These are phyloP conservation scores for Lepidium sativum DNA, from an alignment of 345 rosid genomes.

Conservation along the genomic window DNA sequence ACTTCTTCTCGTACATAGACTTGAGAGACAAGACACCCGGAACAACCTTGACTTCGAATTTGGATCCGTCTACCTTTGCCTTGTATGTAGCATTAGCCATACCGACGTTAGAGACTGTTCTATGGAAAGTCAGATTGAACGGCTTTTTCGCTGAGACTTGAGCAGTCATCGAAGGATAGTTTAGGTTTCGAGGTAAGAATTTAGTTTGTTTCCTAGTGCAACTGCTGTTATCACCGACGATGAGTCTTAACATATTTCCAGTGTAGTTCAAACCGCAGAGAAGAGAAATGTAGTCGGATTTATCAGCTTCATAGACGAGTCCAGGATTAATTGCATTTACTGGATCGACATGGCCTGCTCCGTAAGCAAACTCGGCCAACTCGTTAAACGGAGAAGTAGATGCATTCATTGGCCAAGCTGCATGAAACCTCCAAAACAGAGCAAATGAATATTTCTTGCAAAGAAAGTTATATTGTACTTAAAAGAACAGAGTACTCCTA, in stretches of 20 bases:
- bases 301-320: constrained; percentile 26
- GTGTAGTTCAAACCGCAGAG: constrained; percentile 27
- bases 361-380: constrained; percentile 21
- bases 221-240: constrained; percentile 30
- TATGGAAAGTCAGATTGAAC: constrained; percentile 24
- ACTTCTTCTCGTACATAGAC: constrained; percentile 30
- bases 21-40: constrained; percentile 34
- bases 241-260: not conserved
- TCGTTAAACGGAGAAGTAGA: not conserved
- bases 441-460: not conserved
- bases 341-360: constrained; percentile 34
- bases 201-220: constrained; percentile 22
- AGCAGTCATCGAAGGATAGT: constrained; percentile 45
- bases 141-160: not conserved
- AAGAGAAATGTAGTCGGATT: constrained; percentile 20
- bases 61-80: constrained; percentile 8
- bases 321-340: constrained; percentile 28
- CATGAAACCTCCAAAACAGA: not conserved
- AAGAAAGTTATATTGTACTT: not conserved
- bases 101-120: constrained; percentile 62
- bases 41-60: constrained; percentile 24
- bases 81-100: constrained; percentile 34
- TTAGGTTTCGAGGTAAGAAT: constrained; percentile 30
- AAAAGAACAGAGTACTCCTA: not conserved
- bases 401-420: constrained; percentile 30